Percentiles rank a stretch among this genome's conserved stretches.
phyloP scores from a whole-genome alignment of 805 yeast species.

The Yarrowia sp. region DNA sequence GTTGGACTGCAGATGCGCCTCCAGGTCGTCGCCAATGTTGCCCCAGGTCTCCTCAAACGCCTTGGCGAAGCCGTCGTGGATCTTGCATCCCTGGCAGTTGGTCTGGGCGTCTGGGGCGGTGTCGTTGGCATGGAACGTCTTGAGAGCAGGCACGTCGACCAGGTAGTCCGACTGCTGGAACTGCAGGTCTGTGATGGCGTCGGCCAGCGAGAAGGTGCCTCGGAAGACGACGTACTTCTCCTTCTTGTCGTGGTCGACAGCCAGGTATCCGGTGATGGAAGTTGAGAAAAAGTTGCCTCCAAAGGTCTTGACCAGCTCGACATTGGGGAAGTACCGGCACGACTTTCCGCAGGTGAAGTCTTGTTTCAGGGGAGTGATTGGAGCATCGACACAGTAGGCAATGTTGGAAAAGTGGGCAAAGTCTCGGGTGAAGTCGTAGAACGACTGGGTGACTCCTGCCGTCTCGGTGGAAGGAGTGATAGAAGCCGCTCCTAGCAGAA shows the following conservation, averaged over 20 bases:
- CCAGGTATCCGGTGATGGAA: conserved; percentile 16
- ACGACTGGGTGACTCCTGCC: not conserved
- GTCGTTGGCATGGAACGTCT: conserved; percentile 1
- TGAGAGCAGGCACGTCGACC: conserved; percentile 8
- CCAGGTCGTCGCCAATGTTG: conserved; percentile 8
- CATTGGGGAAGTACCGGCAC: conserved; percentile 5
- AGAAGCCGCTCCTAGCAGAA: not conserved
- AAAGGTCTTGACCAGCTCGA: conserved; percentile 17
- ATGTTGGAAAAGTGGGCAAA: conserved; percentile 32
- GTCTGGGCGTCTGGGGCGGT: not conserved
- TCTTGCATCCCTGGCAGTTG: conserved; percentile 8
- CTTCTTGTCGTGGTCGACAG: conserved; percentile 22
- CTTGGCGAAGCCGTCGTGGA: conserved; percentile 22
- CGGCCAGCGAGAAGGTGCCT: conserved; percentile 13
- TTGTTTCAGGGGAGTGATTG: not conserved
- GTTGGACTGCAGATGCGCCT: not conserved
- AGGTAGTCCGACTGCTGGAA: conserved; percentile 9
- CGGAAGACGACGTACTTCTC: conserved; percentile 25
- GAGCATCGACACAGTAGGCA: conserved; percentile 23
- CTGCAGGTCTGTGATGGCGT: conserved; percentile 18
- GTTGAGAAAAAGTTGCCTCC: conserved; percentile 8
- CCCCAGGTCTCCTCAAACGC: conserved; percentile 13
- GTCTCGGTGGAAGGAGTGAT: conserved; percentile 4
- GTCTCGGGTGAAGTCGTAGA: conserved; percentile 12
- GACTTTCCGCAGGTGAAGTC: conserved; percentile 15